Percentiles rank a stretch among this genome's conserved stretches.
These are phyloP conservation scores for Penicillium canescens DNA, from an alignment of 495 filamentous ascomycete genomes.

Conservation along the genomic window DNA sequence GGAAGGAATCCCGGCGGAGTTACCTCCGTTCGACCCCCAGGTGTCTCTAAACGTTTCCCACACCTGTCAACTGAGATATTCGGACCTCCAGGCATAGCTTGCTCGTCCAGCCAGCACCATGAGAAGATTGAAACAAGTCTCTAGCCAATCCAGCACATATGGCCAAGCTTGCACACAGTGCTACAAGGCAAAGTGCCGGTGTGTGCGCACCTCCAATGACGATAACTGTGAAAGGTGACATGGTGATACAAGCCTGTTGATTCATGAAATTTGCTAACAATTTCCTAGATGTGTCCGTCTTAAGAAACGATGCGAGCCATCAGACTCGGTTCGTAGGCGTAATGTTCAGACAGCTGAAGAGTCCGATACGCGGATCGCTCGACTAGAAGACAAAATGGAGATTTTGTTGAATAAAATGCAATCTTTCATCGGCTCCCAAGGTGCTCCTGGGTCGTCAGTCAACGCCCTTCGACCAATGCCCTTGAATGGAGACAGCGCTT, in stretches of 20 bases:
- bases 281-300: slow-evolving; percentile 45
- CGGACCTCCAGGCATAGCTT: too few relatives aligned
- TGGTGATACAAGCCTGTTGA: too few relatives aligned
- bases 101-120: neutral
- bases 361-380: slow-evolving; percentile 47
- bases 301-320: slow-evolving; percentile 38
- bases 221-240: slow-evolving; percentile 28
- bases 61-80: too few relatives aligned
- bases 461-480: slow-evolving; percentile 1
- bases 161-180: slow-evolving; percentile 31
- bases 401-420: slow-evolving; percentile 21
- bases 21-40: too few relatives aligned
- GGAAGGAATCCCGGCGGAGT: too few relatives aligned
- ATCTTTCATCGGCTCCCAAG: slow-evolving; percentile 12
- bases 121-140: slow-evolving; percentile 8
- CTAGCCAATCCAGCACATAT: slow-evolving; percentile 18
- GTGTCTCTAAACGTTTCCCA: too few relatives aligned
- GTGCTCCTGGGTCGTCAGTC: neutral
- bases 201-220: slow-evolving; percentile 19
- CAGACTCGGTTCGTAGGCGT: slow-evolving; percentile 33
- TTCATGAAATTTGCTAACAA: too few relatives aligned
- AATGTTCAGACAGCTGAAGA: slow-evolving; percentile 24
- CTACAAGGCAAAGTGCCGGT: slow-evolving; percentile 34
- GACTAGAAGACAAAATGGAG: slow-evolving; percentile 42
- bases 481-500: neutral